Evolutionary conservation across 2,329 filamentous ascomycete genomes (phyloP), one percentile per base, ranked within the genome.

Genomic region (Zasmidium angulare): DNA sequence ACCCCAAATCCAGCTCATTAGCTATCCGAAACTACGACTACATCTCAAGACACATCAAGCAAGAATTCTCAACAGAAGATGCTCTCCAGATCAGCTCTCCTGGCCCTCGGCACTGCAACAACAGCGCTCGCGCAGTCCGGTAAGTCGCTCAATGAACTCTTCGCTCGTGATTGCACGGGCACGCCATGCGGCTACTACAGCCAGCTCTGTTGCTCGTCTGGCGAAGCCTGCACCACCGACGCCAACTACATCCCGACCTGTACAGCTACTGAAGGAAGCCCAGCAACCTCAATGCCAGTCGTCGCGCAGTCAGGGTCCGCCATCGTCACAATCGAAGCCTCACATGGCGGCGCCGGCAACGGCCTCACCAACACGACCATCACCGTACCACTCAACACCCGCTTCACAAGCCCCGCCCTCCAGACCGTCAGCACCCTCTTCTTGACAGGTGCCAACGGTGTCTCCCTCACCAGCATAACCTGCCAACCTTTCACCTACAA

Each of bases 281-380:
- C n/a, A n/a, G n/a, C n/a, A n/a, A n/a, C n/a, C n/a, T n/a, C n/a
- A n/a, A n/a, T n/a, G n/a, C n/a, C n/a, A n/a, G n/a, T n/a, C n/a
- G n/a, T n/a, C n/a, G n/a, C n/a, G n/a, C n/a, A n/a, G n/a, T n/a
- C n/a, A n/a, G n/a, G n/a, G n/a, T n/a, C 53, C 19, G 67, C 67
- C 31, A 59, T 48, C 20, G 58, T 71, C 53, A 63, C 61, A 26
- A 56, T 71, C 50, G 59, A 65, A 52, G 59, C 67, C 24, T 62
- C 53, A 9, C 64, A 68, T 50, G 63, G 66, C 50, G 68, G 68
- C 36, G 68, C 68, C 23, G 67, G 67, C 47, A 58, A 50, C 19
- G 63, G 55, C 50, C 58, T 69, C 21, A 66, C 64, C 29, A 71
- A 71, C 58, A 65, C 61, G 3, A 68, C 69, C 20, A 60, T 71